phyloP scores from a whole-genome alignment of 257 asterid species.

The Leptodermis oblonga region DNA sequence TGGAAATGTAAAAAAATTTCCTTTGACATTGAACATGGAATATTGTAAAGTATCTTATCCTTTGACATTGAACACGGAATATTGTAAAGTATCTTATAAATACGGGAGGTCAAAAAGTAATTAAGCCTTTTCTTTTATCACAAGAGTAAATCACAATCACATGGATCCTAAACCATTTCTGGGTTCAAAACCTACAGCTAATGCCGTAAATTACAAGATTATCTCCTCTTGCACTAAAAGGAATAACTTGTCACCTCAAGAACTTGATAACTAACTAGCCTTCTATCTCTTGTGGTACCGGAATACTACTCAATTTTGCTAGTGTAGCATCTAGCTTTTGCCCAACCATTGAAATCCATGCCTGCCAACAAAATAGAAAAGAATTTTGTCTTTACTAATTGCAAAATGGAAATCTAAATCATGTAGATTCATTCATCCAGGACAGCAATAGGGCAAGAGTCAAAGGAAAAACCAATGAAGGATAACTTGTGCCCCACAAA shows the following conservation, averaged over 20 bases:
- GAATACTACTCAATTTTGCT: slow-evolving; percentile 34
- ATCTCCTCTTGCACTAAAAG: not conserved
- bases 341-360: slow-evolving; percentile 83
- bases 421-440: not conserved
- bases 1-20: too few species aligned
- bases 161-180: not conserved
- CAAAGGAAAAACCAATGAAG: not conserved
- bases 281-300: not conserved
- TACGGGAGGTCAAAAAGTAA: too few species aligned
- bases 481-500: not conserved
- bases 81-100: too few species aligned
- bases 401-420: not conserved
- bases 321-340: slow-evolving; percentile 83
- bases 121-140: too few species aligned
- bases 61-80: too few species aligned
- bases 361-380: slow-evolving; percentile 45
- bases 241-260: not conserved
- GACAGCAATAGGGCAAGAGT: not conserved
- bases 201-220: not conserved
- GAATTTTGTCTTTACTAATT: not conserved
- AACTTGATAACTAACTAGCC: not conserved
- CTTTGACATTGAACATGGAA: too few species aligned
- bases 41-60: too few species aligned
- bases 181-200: not conserved
- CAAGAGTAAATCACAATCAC: not conserved